Evolutionary conservation across 2,329 filamentous ascomycete species (phyloP).

Genomic region (Colletotrichum liriopes): DNA sequence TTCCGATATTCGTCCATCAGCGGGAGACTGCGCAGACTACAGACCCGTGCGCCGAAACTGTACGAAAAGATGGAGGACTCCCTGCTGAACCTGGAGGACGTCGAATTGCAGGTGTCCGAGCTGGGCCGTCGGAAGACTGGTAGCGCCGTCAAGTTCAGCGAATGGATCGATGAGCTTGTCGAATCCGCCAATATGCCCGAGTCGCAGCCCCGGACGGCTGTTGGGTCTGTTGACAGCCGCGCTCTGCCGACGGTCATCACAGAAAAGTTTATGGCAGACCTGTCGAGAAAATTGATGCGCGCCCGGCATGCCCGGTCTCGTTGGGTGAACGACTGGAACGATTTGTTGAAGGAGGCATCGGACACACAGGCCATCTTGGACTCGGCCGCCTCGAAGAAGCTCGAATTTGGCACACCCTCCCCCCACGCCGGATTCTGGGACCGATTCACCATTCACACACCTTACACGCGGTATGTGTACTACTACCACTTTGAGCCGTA

Average conservation of each 20-base stretch:
- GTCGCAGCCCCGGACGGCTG: conserved; percentile 61
- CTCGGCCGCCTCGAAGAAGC: conserved; percentile 83
- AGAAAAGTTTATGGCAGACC: conserved; percentile 90
- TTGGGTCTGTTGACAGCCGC: conserved; percentile 60
- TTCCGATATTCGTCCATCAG: conserved; percentile 86
- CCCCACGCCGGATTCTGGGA: conserved; percentile 70
- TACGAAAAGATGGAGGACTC: conserved; percentile 93
- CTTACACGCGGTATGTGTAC: conserved; percentile 85
- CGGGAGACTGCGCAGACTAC: conserved; percentile 80
- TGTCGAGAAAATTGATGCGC: conserved; percentile 86
- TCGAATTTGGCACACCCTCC: conserved; percentile 79
- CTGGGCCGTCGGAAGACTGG: conserved; percentile 86
- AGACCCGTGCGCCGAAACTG: conserved; percentile 83
- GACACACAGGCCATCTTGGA: conserved; percentile 88
- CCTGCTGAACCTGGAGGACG: conserved; percentile 81
- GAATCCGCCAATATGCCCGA: conserved; percentile 83
- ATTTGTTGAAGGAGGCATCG: conserved; percentile 80
- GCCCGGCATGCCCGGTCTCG: conserved; percentile 87
- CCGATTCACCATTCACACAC: conserved; percentile 76
- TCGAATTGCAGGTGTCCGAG: conserved; percentile 86
- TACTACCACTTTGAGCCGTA: conserved; percentile 83
- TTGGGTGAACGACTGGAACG: conserved; percentile 89
- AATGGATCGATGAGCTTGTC: conserved; percentile 96
- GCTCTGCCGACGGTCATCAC: conserved; percentile 87
- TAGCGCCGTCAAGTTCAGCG: conserved; percentile 81